A percentile compares a stretch with the other conserved stretches of the same genome.
Conservation (phyloP, 1,284 basidiomycete species). For the Apiotrichum mycotoxinovorans region DNA sequence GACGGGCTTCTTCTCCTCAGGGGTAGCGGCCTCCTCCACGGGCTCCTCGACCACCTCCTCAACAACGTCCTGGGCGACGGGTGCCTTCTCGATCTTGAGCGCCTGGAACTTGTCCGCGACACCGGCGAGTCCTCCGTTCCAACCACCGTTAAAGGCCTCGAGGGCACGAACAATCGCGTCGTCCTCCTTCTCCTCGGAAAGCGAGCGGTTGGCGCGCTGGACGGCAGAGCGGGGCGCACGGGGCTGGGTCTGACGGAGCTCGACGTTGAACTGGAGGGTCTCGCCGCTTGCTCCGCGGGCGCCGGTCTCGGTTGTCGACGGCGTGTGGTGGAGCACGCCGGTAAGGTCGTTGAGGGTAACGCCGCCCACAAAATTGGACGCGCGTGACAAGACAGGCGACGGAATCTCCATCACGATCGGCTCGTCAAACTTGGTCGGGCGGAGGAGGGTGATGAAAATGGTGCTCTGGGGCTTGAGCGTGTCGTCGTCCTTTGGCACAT, state of each 20-base stretch:
- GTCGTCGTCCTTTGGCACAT: conserved; percentile 27
- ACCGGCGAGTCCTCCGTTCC: conserved; percentile 35
- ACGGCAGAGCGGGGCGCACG: neutral
- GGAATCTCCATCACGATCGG: conserved; percentile 33
- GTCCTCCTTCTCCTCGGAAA: conserved; percentile 21
- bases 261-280: conserved; percentile 20
- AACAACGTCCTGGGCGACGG: conserved; percentile 9
- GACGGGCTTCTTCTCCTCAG: neutral
- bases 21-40: neutral
- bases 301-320: neutral
- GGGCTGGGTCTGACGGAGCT: conserved; percentile 6
- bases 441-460: conserved; percentile 26
- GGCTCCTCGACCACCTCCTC: conserved; percentile 10
- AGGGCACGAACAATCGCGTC: conserved; percentile 26
- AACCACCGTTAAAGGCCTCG: conserved; percentile 27
- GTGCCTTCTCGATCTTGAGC: conserved; percentile 4
- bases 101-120: conserved; percentile 24
- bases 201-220: neutral
- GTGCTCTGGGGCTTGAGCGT: conserved; percentile 12
- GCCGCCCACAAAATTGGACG: conserved; percentile 1
- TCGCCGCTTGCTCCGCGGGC: neutral
- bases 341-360: conserved; percentile 3
- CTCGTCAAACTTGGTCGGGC: conserved; percentile 26
- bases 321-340: conserved; percentile 1
- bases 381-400: conserved; percentile 11